Conservation (phyloP, 2,329 filamentous ascomycete genomes). For the Trichophyton equinum region DNA sequence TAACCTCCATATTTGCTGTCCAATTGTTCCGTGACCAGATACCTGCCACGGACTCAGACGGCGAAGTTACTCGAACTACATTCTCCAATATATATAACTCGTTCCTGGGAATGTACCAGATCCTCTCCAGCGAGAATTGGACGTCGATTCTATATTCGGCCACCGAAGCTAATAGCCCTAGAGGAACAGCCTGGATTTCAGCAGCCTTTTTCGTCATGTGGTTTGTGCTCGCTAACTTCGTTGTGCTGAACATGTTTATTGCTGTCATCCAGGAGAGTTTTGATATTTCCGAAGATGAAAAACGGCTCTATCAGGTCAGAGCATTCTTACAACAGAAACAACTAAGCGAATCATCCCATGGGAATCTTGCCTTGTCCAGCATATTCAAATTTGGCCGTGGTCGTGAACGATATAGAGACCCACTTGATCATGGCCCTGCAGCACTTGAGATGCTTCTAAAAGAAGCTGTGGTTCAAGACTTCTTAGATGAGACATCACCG, state of each 20-base stretch:
- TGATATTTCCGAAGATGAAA: conserved; percentile 95
- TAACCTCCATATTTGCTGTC: conserved; percentile 83
- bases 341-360: conserved; percentile 52
- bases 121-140: conserved; percentile 94
- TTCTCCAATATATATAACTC: conserved; percentile 91
- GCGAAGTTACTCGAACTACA: conserved; percentile 54
- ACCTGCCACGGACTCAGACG: conserved; percentile 48
- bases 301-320: conserved; percentile 89
- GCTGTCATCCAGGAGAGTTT: conserved; percentile 99
- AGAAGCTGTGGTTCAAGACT: conserved; percentile 87
- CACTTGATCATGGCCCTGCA: conserved; percentile 79
- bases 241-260: conserved; percentile 99
- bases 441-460: conserved; percentile 95
- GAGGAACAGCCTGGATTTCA: conserved; percentile 78
- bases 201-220: conserved; percentile 84
- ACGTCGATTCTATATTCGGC: conserved; percentile 74
- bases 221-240: conserved; percentile 92
- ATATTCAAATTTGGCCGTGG: conserved; percentile 52
- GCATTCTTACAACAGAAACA: conserved; percentile 89
- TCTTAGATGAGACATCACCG: conserved; percentile 59
- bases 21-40: conserved; percentile 88
- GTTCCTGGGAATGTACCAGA: conserved; percentile 95
- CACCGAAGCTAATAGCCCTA: conserved; percentile 52
- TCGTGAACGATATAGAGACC: conserved; percentile 57
- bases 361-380: conserved; percentile 64